Evolutionary conservation across 352 stramenopile species (phyloP).

Genomic region (Pythium vanterpoolii): DNA sequence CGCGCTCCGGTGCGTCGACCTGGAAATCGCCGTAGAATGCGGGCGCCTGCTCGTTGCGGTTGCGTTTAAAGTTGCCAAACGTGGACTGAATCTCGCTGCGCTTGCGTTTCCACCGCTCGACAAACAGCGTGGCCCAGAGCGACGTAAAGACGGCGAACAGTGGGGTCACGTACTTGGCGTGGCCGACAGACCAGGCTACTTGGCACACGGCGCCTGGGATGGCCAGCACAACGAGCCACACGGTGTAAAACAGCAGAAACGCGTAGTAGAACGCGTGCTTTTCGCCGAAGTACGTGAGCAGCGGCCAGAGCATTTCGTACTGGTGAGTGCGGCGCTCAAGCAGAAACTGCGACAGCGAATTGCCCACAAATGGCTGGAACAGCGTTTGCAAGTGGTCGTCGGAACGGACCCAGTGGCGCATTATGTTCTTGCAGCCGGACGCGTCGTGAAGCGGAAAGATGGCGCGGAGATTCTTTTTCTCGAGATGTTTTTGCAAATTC

Average conservation of each 20-base stretch:
- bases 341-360: conserved; percentile 55
- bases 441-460: conserved; percentile 71
- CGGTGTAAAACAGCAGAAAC: conserved; percentile 71
- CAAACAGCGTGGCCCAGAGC: conserved; percentile 82
- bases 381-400: conserved; percentile 28
- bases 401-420: conserved; percentile 52
- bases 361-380: conserved; percentile 55
- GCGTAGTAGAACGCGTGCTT: conserved; percentile 82
- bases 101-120: conserved; percentile 91
- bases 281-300: conserved; percentile 80
- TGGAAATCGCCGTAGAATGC: conserved; percentile 75
- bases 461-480: conserved; percentile 43
- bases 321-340: conserved; percentile 53
- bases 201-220: conserved; percentile 46
- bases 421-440: conserved; percentile 57
- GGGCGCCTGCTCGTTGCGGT: conserved; percentile 42
- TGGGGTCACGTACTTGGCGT: conserved; percentile 34
- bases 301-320: conserved; percentile 79
- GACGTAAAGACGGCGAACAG: conserved; percentile 74
- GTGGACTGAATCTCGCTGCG: conserved; percentile 67
- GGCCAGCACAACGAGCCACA: conserved; percentile 63
- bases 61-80: conserved; percentile 76
- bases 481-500: conserved; percentile 57
- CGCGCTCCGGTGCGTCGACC: conserved; percentile 41
- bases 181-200: conserved; percentile 34